phyloP scores from a whole-genome alignment of 345 rosid genomes.

The Lepidium aucheri region DNA sequence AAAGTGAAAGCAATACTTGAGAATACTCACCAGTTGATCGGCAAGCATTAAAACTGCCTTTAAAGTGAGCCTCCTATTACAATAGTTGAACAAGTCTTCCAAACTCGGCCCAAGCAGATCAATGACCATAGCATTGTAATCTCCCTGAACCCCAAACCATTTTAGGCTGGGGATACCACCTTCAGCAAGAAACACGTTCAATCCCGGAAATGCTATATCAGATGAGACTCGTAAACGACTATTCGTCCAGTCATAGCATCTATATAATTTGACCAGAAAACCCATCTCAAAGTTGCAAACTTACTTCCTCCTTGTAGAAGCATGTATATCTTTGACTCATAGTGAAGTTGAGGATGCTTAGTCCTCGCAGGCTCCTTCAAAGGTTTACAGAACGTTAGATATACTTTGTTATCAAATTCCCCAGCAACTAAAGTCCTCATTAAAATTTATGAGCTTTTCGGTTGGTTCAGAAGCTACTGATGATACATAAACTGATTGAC shows the following conservation, averaged over 20 bases:
- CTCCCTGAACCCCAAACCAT: constrained; percentile 83
- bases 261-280: neutral
- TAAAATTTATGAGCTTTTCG: neutral
- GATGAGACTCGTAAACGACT: too few species aligned
- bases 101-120: constrained; percentile 90
- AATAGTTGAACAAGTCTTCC: constrained; percentile 79
- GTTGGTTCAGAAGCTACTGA: neutral
- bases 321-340: constrained; percentile 81
- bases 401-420: neutral
- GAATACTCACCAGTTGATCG: constrained; percentile 59
- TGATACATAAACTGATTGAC: neutral
- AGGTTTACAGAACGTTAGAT: neutral
- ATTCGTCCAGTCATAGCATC: too few species aligned
- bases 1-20: neutral
- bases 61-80: constrained; percentile 63
- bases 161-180: constrained; percentile 83
- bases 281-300: constrained; percentile 23
- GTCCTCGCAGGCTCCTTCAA: constrained; percentile 78
- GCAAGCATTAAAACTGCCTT: constrained; percentile 86
- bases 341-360: constrained; percentile 86
- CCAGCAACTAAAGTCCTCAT: neutral
- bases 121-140: constrained; percentile 76
- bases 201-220: neutral
- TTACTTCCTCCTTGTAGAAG: constrained; percentile 88
- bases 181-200: constrained; percentile 21